Percentiles rank a stretch among this genome's conserved stretches.
Conservation (phyloP, 805 yeast species). For the Monosporozyma solicola region DNA sequence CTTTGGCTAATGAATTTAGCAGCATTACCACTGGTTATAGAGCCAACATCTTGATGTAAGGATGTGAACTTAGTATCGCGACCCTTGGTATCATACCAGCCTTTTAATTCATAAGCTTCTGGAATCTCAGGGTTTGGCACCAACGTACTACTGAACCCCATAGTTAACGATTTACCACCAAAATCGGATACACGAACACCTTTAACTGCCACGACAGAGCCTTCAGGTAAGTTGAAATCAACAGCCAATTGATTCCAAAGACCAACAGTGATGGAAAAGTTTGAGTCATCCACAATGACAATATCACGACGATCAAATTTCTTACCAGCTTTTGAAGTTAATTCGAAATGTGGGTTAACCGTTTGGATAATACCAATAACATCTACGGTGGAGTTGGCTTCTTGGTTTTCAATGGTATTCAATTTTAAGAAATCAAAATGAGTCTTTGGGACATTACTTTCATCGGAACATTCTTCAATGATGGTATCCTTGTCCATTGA, state of each 20-base stretch:
- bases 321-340: slow-evolving; percentile 84
- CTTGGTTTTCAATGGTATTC: slow-evolving; percentile 54
- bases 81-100: slow-evolving; percentile 90
- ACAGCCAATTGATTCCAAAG: slow-evolving; percentile 86
- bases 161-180: slow-evolving; percentile 73
- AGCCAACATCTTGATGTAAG: slow-evolving; percentile 45
- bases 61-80: slow-evolving; percentile 50
- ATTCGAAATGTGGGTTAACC: slow-evolving; percentile 65
- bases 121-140: slow-evolving; percentile 78
- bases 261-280: slow-evolving; percentile 66
- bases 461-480: slow-evolving; percentile 58
- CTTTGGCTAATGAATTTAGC: slow-evolving; percentile 44
- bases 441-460: slow-evolving; percentile 63
- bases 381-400: slow-evolving; percentile 67
- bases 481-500: slow-evolving; percentile 70
- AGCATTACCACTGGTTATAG: slow-evolving; percentile 23
- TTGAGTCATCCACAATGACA: slow-evolving; percentile 75
- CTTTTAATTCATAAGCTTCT: slow-evolving; percentile 80
- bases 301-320: slow-evolving; percentile 90
- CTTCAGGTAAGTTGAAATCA: slow-evolving; percentile 63
- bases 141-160: slow-evolving; percentile 70
- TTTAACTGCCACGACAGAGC: slow-evolving; percentile 83
- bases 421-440: slow-evolving; percentile 69
- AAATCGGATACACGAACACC: slow-evolving; percentile 86
- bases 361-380: slow-evolving; percentile 79